Base-by-base conservation (phyloP, 768 basidiomycete genomes). In the Boletellus emodensis region DNA sequence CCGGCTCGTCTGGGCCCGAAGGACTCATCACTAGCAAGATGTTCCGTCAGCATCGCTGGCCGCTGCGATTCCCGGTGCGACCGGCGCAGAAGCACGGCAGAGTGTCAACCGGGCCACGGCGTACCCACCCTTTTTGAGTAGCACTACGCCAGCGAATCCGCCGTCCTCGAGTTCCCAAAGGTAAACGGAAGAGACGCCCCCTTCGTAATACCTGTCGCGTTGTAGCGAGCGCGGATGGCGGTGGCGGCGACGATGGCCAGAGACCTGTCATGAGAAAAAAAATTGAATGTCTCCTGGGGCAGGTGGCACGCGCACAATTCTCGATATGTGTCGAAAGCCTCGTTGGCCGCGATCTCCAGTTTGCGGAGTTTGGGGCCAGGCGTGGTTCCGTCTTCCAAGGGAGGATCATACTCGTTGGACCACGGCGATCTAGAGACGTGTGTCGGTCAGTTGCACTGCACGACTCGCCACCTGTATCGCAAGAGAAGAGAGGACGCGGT, bases 141-240 rank as follows among this genome's bases (percentile, higher is more conserved):
- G 72, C 1, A 98, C 96, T 2, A 95, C 95, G 10, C 96, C 96
- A 9, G 96, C 95, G 68, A 97, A 98, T 44, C 87, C 90, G 14
- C 90, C 91, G 60, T 98, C 94, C 51, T 97, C 95, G 24, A 94
- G 77, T 65, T 98, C 95, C 96, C 96, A 99, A 17, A 99, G 82
- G 70, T 94, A 99, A 14, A 96, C 95, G 20, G 90, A 93, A 24
- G 93, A 96, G 2, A 92, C 85, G 4, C 96, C 96, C n/a, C 95
- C 95, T 70, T 98, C 96, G 68, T 84, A 99, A 75, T 99, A 99
- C 79, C 87, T 90, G 57, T 59, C 40, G 13, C 45, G 30, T 15
- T 15, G 45, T 43, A 26, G 42, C 36, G 33, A 24, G 28, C 44
- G 44, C 33, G 11, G 11, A 30, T 1, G 30, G 30, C 2, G 30